Evolutionary conservation across 2,329 filamentous ascomycete species (phyloP).

Genomic region (Stenocarpella maydis): DNA sequence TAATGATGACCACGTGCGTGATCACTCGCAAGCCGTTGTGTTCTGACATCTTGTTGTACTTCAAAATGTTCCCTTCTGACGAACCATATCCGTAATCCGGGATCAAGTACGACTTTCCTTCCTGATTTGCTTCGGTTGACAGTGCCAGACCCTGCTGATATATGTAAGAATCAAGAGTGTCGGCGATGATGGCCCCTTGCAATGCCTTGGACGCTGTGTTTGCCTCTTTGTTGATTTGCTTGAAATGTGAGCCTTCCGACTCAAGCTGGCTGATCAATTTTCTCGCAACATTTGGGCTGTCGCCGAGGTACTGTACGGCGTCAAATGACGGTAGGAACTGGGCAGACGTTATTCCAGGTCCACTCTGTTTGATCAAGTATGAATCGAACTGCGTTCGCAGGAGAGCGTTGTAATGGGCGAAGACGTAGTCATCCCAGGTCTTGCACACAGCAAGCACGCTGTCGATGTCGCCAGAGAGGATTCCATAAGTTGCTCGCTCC

Average conservation of each 20-base stretch:
- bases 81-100: constrained; percentile 48
- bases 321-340: constrained; percentile 70
- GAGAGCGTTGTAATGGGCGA: constrained; percentile 87
- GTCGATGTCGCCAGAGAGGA: constrained; percentile 84
- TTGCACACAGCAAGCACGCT: constrained; percentile 80
- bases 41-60: constrained; percentile 64
- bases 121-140: constrained; percentile 56
- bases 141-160: constrained; percentile 66
- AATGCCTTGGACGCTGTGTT: constrained; percentile 75
- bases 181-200: constrained; percentile 77
- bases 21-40: constrained; percentile 73
- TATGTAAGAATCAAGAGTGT: constrained; percentile 65
- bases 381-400: constrained; percentile 81
- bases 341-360: constrained; percentile 60
- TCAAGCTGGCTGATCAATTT: constrained; percentile 70
- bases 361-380: constrained; percentile 67
- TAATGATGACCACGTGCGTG: constrained; percentile 71
- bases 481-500: constrained; percentile 88
- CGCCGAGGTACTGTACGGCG: constrained; percentile 68
- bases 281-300: constrained; percentile 58
- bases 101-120: constrained; percentile 51
- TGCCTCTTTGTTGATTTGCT: constrained; percentile 65
- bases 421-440: constrained; percentile 87
- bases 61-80: constrained; percentile 50
- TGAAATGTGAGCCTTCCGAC: constrained; percentile 48